Evolutionary conservation across 148 eudicot genomes (phyloP).

Genomic region (Rhododendron mucronatum): DNA sequence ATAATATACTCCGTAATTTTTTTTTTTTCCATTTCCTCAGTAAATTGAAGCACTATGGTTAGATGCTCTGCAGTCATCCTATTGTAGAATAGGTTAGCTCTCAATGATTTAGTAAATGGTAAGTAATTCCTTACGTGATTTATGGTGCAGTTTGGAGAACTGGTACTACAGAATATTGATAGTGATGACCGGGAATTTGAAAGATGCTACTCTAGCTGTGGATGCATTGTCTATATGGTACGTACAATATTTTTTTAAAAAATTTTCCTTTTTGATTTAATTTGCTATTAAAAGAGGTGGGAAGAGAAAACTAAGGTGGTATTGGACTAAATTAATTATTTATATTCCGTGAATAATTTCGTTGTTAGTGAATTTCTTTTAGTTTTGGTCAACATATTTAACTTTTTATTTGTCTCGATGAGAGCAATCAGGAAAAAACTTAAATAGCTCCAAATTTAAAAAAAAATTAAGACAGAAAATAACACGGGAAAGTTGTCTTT

Average conservation of each 20-base stretch:
- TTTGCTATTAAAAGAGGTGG: background rate
- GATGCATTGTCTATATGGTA: constrained; percentile 27
- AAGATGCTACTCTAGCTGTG: constrained; percentile 18
- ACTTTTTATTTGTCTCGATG: background rate
- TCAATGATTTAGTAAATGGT: background rate
- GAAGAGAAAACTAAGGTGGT: background rate
- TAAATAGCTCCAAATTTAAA: background rate
- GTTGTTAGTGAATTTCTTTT: too few species aligned
- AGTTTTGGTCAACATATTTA: background rate
- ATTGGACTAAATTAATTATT: background rate
- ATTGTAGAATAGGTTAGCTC: background rate
- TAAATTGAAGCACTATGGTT: background rate
- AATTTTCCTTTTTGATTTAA: background rate
- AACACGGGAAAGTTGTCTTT: too few species aligned
- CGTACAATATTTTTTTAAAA: background rate
- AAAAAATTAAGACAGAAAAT: too few species aligned
- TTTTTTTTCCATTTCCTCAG: background rate
- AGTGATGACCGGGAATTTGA: constrained; percentile 22
- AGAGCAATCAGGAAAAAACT: too few species aligned
- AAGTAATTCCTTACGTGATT: background rate
- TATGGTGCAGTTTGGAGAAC: constrained; percentile 23
- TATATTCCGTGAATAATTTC: background rate
- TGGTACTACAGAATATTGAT: constrained; percentile 28
- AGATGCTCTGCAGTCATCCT: too few species aligned
- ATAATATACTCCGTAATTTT: too few species aligned